Conservation (phyloP, 768 basidiomycete genomes). For the Pholiota conissans region DNA sequence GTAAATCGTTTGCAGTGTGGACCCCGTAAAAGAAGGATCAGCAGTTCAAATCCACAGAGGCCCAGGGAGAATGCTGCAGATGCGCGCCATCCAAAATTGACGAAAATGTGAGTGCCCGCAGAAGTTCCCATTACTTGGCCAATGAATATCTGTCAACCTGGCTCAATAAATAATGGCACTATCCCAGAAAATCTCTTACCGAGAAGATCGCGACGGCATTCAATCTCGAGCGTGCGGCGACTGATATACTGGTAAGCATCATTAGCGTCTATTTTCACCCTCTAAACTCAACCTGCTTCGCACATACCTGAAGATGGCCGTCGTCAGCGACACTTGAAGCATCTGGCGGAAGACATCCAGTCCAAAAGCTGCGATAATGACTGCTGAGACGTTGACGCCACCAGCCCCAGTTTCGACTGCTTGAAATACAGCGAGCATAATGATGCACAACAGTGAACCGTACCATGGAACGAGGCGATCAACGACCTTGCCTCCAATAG, state of each 20-base stretch:
- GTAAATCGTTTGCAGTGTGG: background rate
- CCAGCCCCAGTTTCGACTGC: constrained; percentile 69
- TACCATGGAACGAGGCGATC: constrained; percentile 80
- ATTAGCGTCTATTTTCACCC: constrained; percentile 4
- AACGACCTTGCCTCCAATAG: constrained; percentile 65
- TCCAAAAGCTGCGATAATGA: constrained; percentile 68
- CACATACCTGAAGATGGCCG: constrained; percentile 55
- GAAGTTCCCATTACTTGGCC: constrained; percentile 88
- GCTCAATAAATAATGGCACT: background rate
- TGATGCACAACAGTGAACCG: constrained; percentile 58
- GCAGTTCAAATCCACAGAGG: constrained; percentile 53
- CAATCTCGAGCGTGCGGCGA: constrained; percentile 61
- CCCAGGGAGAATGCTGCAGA: constrained; percentile 61
- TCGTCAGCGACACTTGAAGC: constrained; percentile 66
- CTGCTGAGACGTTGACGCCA: constrained; percentile 67
- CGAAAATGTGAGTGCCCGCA: constrained; percentile 71
- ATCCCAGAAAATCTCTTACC: constrained; percentile 33
- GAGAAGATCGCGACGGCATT: constrained; percentile 78
- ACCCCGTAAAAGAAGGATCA: constrained; percentile 46
- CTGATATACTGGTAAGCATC: constrained; percentile 35
- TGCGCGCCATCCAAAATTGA: constrained; percentile 68
- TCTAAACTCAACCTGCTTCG: background rate
- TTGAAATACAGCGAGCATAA: constrained; percentile 50
- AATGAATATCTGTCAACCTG: constrained; percentile 51
- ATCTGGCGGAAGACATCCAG: constrained; percentile 74